Conservation (phyloP, 2,329 filamentous ascomycete genomes). For the Rhexocercosporidium sp. region DNA sequence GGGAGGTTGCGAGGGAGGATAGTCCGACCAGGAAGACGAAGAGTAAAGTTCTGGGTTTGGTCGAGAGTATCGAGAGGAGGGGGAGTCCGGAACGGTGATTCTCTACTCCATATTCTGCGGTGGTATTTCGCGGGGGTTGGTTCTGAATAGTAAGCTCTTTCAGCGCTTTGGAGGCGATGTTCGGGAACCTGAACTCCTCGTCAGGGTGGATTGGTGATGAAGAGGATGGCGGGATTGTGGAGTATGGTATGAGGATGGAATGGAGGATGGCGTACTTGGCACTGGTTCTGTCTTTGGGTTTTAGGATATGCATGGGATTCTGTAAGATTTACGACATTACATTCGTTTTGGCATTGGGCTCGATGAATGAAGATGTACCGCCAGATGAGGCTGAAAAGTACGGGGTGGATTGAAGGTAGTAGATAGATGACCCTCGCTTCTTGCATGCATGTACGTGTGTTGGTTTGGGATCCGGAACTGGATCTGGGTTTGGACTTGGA, state of each 20-base stretch:
- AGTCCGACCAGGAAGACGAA: constrained; percentile 23
- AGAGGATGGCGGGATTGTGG: background rate
- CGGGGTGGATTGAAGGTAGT: background rate
- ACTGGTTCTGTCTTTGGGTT: background rate
- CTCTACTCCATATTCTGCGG: too few relatives aligned
- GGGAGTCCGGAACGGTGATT: constrained; percentile 15
- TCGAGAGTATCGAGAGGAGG: constrained; percentile 37
- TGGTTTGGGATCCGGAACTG: background rate
- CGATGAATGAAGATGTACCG: background rate
- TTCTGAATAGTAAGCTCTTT: too few relatives aligned
- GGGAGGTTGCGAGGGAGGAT: constrained; percentile 3
- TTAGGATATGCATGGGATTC: background rate
- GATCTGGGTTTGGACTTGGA: background rate
- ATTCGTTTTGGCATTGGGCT: background rate
- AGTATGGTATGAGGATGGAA: background rate
- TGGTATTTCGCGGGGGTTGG: too few relatives aligned
- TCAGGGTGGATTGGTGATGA: background rate
- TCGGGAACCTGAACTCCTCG: too few relatives aligned
- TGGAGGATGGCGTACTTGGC: background rate
- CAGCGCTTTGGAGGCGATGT: too few relatives aligned
- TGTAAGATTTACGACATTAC: background rate
- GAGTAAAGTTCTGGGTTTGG: constrained; percentile 36
- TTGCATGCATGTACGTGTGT: background rate
- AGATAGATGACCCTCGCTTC: background rate
- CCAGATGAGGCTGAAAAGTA: background rate